phyloP scores from a whole-genome alignment of 768 basidiomycete species.

The Trametes elegans region DNA sequence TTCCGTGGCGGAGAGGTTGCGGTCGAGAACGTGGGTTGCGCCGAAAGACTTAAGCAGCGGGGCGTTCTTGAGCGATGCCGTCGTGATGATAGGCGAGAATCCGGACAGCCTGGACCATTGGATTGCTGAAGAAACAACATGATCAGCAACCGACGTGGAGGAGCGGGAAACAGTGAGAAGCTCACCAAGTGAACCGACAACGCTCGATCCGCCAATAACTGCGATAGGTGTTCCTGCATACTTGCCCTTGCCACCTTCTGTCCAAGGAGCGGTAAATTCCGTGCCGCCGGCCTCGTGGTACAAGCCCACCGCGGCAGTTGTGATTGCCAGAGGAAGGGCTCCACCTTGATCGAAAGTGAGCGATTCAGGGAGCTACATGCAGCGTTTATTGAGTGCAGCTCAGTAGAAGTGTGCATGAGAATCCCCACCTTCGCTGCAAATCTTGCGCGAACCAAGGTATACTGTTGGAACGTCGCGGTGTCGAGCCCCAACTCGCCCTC shows the following conservation, averaged over 20 bases:
- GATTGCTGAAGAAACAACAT: constrained; percentile 16
- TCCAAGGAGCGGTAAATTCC: constrained; percentile 27
- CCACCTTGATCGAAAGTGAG: constrained; percentile 38
- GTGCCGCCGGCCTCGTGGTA: constrained; percentile 21
- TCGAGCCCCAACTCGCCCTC: not conserved
- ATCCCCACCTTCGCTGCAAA: constrained; percentile 14
- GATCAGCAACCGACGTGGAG: not conserved
- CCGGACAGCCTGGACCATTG: constrained; percentile 26
- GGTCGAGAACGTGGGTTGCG: constrained; percentile 29
- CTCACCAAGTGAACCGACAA: no score
- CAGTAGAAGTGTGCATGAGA: not conserved
- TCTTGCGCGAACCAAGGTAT: not conserved
- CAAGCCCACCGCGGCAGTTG: constrained; percentile 36
- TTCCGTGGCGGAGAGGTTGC: constrained; percentile 3
- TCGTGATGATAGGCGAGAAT: constrained; percentile 28
- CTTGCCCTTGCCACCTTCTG: constrained; percentile 26
- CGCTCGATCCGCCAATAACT: constrained; percentile 29
- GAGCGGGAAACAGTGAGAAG: not conserved
- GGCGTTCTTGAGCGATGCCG: constrained; percentile 8
- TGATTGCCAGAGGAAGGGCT: constrained; percentile 35
- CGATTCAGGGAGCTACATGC: constrained; percentile 31
- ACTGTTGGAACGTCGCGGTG: constrained; percentile 9
- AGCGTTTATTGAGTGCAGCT: not conserved
- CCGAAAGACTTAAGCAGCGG: constrained; percentile 24
- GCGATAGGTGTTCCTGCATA: constrained; percentile 31